phyloP scores from a whole-genome alignment of 1,139 yeast genomes.

The Candida sanyaensis region DNA sequence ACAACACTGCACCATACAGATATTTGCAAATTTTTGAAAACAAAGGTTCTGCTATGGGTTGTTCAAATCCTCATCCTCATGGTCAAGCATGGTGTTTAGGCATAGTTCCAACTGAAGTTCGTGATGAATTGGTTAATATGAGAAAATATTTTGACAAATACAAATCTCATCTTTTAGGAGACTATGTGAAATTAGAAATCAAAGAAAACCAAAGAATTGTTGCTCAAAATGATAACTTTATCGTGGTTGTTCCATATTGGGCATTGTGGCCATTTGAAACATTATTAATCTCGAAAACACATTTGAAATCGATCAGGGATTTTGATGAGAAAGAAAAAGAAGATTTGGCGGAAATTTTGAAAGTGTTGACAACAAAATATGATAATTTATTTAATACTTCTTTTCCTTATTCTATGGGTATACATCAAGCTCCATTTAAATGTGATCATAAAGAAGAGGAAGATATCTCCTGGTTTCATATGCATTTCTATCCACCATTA shows the following conservation, averaged over 20 bases:
- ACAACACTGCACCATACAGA: slow-evolving; percentile 47
- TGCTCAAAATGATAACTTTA: slow-evolving; percentile 59
- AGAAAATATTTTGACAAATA: slow-evolving; percentile 46
- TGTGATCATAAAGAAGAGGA: slow-evolving; percentile 39
- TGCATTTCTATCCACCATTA: slow-evolving; percentile 80
- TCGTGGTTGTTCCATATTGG: slow-evolving; percentile 82
- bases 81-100: slow-evolving; percentile 81
- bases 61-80: slow-evolving; percentile 82
- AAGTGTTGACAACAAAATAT: slow-evolving; percentile 61
- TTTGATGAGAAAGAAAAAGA: slow-evolving; percentile 49
- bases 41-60: slow-evolving; percentile 81
- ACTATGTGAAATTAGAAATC: slow-evolving; percentile 61
- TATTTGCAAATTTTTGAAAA: slow-evolving; percentile 78
- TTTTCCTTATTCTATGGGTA: slow-evolving; percentile 82
- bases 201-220: slow-evolving; percentile 55
- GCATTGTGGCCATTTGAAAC: slow-evolving; percentile 85
- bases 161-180: slow-evolving; percentile 57
- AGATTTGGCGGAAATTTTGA: slow-evolving; percentile 60
- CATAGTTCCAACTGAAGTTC: slow-evolving; percentile 69
- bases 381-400: slow-evolving; percentile 71
- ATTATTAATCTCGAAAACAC: slow-evolving; percentile 57
- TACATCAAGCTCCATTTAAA: slow-evolving; percentile 69
- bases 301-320: slow-evolving; percentile 52
- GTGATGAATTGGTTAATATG: slow-evolving; percentile 55
- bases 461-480: slow-evolving; percentile 63